A percentile compares a stretch with the other conserved stretches of the same genome.
phyloP scores from a whole-genome alignment of 345 rosid species.

The Erysimum cheiranthoides region DNA sequence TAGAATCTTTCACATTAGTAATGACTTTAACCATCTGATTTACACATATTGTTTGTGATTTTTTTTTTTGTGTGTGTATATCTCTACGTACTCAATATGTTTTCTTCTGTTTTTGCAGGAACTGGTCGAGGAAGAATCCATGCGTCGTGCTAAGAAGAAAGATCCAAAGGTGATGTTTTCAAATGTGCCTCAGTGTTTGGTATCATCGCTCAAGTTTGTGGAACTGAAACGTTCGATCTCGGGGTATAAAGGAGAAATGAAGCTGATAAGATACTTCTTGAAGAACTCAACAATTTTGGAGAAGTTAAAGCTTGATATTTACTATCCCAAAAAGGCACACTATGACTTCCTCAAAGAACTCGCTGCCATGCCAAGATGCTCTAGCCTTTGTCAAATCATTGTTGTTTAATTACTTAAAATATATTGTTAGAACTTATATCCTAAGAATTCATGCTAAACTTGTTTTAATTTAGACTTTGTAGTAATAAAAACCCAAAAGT shows the following conservation, averaged over 20 bases:
- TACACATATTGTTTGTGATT: background rate
- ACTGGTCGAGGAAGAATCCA: background rate
- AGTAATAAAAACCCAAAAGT: too few species aligned
- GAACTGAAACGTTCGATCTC: background rate
- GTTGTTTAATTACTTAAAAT: background rate
- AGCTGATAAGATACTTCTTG: background rate
- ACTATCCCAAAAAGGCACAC: slow-evolving; percentile 50
- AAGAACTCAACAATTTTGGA: background rate
- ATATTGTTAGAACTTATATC: too few species aligned
- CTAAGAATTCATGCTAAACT: too few species aligned
- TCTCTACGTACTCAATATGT: background rate
- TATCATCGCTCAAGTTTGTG: background rate
- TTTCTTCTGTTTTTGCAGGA: background rate
- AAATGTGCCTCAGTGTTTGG: background rate
- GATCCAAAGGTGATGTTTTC: background rate
- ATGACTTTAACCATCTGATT: background rate
- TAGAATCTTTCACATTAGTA: background rate
- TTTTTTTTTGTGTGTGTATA: background rate
- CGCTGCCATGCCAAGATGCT: slow-evolving; percentile 18
- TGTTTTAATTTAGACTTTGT: too few species aligned
- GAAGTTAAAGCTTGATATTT: background rate
- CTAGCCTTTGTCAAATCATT: slow-evolving; percentile 17
- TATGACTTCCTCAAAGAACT: slow-evolving; percentile 68
- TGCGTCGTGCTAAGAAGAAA: background rate
- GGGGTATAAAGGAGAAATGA: background rate